phyloP scores from a whole-genome alignment of 1,284 basidiomycete species.

The Stereum hirsutum region DNA sequence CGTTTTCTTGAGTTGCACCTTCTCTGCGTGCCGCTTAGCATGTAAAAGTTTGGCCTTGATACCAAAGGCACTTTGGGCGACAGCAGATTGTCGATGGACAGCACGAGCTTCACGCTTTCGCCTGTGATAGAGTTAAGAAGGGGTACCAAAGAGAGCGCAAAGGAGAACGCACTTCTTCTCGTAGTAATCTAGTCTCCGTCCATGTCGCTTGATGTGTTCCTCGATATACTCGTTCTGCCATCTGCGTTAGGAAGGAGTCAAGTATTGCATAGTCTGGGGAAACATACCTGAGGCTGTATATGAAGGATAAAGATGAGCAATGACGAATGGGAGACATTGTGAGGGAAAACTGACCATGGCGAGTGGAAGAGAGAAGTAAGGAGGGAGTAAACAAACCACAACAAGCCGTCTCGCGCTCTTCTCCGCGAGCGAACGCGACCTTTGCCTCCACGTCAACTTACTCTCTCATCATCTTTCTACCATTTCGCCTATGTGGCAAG shows the following conservation, averaged over 20 bases:
- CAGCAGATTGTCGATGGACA: constrained; percentile 81
- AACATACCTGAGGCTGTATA: neutral
- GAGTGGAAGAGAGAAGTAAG: neutral
- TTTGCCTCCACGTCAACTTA: neutral
- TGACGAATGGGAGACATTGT: neutral
- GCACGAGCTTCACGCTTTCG: constrained; percentile 91
- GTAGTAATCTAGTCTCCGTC: constrained; percentile 77
- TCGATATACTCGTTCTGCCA: constrained; percentile 84
- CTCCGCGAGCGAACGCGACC: neutral
- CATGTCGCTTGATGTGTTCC: constrained; percentile 84
- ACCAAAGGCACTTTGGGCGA: constrained; percentile 92
- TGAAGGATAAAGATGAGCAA: neutral
- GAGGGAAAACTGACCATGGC: neutral
- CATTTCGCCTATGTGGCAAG: constrained; percentile 64
- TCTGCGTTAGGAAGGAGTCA: neutral
- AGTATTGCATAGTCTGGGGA: neutral
- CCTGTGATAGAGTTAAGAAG: constrained; percentile 31
- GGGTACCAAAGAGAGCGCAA: constrained; percentile 1
- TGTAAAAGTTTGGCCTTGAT: constrained; percentile 97
- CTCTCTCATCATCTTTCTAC: neutral
- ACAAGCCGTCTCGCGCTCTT: neutral
- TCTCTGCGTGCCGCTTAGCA: constrained; percentile 92
- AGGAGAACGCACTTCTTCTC: constrained; percentile 61
- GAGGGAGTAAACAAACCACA: neutral
- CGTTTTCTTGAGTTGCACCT: constrained; percentile 98